Base-by-base conservation (phyloP, 495 filamentous ascomycete species). In the Aspergillus hancockii region DNA sequence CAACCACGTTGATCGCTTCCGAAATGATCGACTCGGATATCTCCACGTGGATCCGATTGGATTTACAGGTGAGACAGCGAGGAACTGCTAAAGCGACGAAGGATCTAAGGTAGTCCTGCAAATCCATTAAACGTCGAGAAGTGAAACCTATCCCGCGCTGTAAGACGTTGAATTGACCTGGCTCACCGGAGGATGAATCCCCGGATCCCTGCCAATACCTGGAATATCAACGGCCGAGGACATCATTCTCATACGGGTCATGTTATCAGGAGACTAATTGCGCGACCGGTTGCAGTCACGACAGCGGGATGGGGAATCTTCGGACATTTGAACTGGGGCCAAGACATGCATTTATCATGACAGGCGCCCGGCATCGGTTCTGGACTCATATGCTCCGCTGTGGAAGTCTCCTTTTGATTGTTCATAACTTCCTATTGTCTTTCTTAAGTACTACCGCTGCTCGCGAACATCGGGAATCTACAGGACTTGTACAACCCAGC, bases 311-410 rank as follows among this genome's bases (percentile, higher is more conserved):
- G 51, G 51, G 21, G 51, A 53, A 41, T 41, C 51, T 53, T 53
- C 51, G 51, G 51, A 4, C 3, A 32, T 53, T 53, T 23, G 14
- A 18, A 12, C 19, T 41, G 1, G 34, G 43, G 23, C 43, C 18
- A 47, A 47, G 43, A 47, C 43, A 47, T 47, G 43, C 43, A 47
- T 23, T 47, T 22, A 22, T 19, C 43, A 47, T 47, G 43, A 47
- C 43, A 47, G 43, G 43, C 0, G 10, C 43, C 43, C 19, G 18
- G 19, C 13, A 22, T 47, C 43, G 43, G 43, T 0, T 23, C 19
- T 41, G 43, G 2, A 47, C 12, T 22, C 43, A 47, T 23, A 47
- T 47, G 19, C 43, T 47, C 14, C 43, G 38, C 19, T 23, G 10
- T 47, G 19, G 21, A 23, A 12, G 9, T n/a, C 43, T 47, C 19